phyloP scores from a whole-genome alignment of 345 rosid genomes.

The Populus euphratica region DNA sequence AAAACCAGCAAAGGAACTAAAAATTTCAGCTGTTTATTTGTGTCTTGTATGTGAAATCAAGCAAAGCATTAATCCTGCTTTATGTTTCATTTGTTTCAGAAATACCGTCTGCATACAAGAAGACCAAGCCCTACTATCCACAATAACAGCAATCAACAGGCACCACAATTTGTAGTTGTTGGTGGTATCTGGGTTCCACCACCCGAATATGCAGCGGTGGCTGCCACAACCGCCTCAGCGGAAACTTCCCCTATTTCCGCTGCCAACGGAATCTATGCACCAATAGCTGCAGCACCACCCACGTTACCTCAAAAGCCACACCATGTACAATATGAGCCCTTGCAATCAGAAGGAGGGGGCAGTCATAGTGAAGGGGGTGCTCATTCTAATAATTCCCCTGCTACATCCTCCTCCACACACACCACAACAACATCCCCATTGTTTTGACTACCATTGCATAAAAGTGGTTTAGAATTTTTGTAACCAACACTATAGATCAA shows the following conservation, averaged over 20 bases:
- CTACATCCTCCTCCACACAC: slow-evolving; percentile 68
- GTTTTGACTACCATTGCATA: neutral
- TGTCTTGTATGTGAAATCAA: neutral
- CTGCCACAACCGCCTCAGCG: slow-evolving; percentile 27
- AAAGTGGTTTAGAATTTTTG: slow-evolving; percentile 34
- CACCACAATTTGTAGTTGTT: slow-evolving; percentile 81
- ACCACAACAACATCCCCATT: slow-evolving; percentile 48
- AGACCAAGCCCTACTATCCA: slow-evolving; percentile 57
- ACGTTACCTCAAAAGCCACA: slow-evolving; percentile 3
- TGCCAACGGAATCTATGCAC: slow-evolving; percentile 40
- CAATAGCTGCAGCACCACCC: slow-evolving; percentile 35
- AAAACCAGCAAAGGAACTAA: too few species aligned
- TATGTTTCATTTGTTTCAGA: slow-evolving; percentile 38
- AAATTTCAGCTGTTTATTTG: neutral
- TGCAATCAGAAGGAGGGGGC: slow-evolving; percentile 49
- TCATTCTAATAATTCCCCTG: slow-evolving; percentile 46
- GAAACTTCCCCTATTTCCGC: slow-evolving; percentile 20
- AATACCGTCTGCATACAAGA: slow-evolving; percentile 85
- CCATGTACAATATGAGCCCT: slow-evolving; percentile 16
- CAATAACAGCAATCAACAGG: slow-evolving; percentile 40
- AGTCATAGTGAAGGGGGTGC: slow-evolving; percentile 35
- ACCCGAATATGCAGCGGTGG: slow-evolving; percentile 47
- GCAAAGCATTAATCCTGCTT: neutral
- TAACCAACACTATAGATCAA: slow-evolving; percentile 15
- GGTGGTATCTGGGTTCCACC: slow-evolving; percentile 91